Evolutionary conservation across 2,329 filamentous ascomycete species (phyloP).

Genomic region (Fusarium musae): DNA sequence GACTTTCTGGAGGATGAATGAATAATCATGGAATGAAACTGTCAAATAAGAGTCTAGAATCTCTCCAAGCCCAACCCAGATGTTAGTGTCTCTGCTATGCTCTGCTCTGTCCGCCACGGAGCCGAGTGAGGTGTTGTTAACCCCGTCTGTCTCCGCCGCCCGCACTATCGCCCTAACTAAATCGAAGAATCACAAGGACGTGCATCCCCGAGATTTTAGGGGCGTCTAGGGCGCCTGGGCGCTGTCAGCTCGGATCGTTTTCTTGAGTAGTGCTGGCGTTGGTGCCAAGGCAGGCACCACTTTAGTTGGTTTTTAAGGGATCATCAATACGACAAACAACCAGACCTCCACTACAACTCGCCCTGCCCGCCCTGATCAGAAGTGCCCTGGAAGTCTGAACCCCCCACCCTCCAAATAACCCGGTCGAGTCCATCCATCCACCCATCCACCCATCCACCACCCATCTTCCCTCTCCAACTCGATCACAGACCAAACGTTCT

Average conservation of each 20-base stretch:
- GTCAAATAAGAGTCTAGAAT: conserved; percentile 9
- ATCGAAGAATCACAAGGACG: conserved; percentile 1
- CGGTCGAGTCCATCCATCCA: neutral
- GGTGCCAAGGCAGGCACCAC: conserved; percentile 26
- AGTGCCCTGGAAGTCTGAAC: neutral
- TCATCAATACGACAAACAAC: conserved; percentile 25
- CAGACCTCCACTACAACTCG: neutral
- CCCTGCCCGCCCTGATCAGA: neutral
- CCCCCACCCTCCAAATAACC: neutral
- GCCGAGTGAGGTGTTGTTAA: neutral
- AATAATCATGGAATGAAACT: conserved; percentile 16
- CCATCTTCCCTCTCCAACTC: neutral
- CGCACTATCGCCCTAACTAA: conserved; percentile 12
- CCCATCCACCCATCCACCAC: neutral
- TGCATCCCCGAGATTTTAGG: conserved; percentile 20
- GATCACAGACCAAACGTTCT: conserved; percentile 24
- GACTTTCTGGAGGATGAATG: conserved; percentile 16
- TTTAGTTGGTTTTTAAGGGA: conserved; percentile 4
- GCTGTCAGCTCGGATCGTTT: conserved; percentile 21
- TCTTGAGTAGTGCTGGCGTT: conserved; percentile 4
- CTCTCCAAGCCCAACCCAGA: neutral
- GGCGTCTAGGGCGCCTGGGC: neutral
- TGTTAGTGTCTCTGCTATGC: neutral
- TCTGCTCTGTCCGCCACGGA: neutral
- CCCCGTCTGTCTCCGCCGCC: conserved; percentile 1